phyloP scores from a whole-genome alignment of 352 stramenopile genomes.

The Phytopythium chamaehyphon region DNA sequence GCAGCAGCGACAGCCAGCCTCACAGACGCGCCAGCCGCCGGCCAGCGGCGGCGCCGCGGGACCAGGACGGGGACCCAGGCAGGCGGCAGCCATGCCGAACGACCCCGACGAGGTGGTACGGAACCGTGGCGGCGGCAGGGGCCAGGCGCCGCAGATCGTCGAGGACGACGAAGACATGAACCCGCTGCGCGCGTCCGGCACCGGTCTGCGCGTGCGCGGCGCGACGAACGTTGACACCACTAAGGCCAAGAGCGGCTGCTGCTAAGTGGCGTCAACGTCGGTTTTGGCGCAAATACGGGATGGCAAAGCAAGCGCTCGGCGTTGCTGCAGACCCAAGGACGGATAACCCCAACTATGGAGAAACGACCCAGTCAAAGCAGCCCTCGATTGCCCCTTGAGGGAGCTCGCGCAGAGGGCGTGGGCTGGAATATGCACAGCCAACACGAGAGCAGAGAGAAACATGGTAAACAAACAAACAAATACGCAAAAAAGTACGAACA shows the following conservation, averaged over 20 bases:
- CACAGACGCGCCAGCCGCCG: constrained; percentile 11
- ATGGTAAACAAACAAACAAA: constrained; percentile 1
- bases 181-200: constrained; percentile 22
- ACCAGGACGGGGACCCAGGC: background rate
- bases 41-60: background rate
- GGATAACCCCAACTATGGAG: too few relatives aligned
- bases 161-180: constrained; percentile 39
- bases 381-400: too few relatives aligned
- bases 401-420: too few relatives aligned
- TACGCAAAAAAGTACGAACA: constrained; percentile 2
- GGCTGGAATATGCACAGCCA: too few relatives aligned
- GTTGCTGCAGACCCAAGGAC: too few relatives aligned
- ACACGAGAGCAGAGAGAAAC: background rate
- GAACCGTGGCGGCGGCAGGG: constrained; percentile 42
- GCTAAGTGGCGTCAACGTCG: constrained; percentile 6
- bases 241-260: constrained; percentile 60
- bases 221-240: constrained; percentile 39
- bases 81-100: background rate
- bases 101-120: constrained; percentile 11
- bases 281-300: background rate
- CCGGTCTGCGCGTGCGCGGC: constrained; percentile 43
- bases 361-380: too few relatives aligned
- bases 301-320: background rate
- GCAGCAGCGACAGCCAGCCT: constrained; percentile 10
- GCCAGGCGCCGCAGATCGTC: constrained; percentile 58